Evolutionary conservation across 2,329 filamentous ascomycete genomes (phyloP).

Genomic region (Arthroderma sp.): DNA sequence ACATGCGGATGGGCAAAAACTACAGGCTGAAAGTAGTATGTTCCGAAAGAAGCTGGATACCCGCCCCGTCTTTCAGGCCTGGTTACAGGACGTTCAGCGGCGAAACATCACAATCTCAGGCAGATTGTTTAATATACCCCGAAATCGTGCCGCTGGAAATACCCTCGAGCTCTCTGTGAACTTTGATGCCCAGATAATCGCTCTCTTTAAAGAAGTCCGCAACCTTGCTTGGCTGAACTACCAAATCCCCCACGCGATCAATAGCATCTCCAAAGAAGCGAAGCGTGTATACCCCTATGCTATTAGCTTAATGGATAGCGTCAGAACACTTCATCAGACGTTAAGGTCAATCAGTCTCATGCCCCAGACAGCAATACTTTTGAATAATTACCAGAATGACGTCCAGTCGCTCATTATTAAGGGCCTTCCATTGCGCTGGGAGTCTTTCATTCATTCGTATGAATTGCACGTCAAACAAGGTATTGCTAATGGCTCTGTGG

Average conservation of each 20-base stretch:
- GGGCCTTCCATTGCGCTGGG: slow-evolving; percentile 85
- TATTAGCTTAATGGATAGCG: slow-evolving; percentile 95
- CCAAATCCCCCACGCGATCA: slow-evolving; percentile 84
- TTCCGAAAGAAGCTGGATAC: slow-evolving; percentile 97
- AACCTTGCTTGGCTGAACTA: slow-evolving; percentile 94
- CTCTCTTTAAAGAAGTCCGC: slow-evolving; percentile 94
- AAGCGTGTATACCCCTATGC: slow-evolving; percentile 97
- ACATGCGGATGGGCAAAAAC: slow-evolving; percentile 86
- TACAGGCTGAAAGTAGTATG: slow-evolving; percentile 78
- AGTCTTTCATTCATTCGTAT: slow-evolving; percentile 94
- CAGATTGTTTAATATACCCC: slow-evolving; percentile 76
- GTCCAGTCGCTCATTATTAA: slow-evolving; percentile 72
- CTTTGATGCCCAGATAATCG: slow-evolving; percentile 94
- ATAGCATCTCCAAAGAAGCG: slow-evolving; percentile 95
- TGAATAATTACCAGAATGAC: slow-evolving; percentile 85
- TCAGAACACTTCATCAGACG: slow-evolving; percentile 84
- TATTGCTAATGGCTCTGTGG: slow-evolving; percentile 45
- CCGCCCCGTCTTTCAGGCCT: slow-evolving; percentile 84
- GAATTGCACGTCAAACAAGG: slow-evolving; percentile 67
- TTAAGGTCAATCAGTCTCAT: slow-evolving; percentile 71
- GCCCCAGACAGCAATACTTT: slow-evolving; percentile 71
- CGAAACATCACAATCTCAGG: slow-evolving; percentile 86
- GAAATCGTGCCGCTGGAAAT: slow-evolving; percentile 82
- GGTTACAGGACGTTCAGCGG: slow-evolving; percentile 78
- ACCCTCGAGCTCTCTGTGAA: slow-evolving; percentile 81